Percentiles rank a stretch among this genome's conserved stretches.
These are phyloP conservation scores for Pterocarpus macrocarpus DNA, from an alignment of 306 rosid genomes.

Conservation along the genomic window DNA sequence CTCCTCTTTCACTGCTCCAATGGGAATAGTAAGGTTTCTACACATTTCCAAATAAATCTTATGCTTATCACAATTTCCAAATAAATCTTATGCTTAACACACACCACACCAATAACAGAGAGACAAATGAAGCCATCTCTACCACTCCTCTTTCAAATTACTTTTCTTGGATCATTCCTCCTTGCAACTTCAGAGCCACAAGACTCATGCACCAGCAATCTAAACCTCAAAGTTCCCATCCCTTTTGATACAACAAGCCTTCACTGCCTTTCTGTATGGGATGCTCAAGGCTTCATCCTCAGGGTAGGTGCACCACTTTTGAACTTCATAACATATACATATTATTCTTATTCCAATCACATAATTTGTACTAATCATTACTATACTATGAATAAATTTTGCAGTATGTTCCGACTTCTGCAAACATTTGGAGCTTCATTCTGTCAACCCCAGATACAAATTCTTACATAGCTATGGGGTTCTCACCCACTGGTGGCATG, in stretches of 20 bases:
- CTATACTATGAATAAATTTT: not conserved
- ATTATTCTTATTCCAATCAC: slow-evolving; percentile 1
- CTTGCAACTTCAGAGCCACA: slow-evolving; percentile 48
- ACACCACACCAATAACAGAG: slow-evolving; percentile 21
- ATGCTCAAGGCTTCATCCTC: slow-evolving; percentile 69
- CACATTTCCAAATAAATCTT: slow-evolving; percentile 27
- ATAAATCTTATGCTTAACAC: not conserved
- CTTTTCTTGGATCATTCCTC: slow-evolving; percentile 39
- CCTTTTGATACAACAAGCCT: slow-evolving; percentile 70
- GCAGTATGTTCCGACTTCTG: slow-evolving; percentile 63
- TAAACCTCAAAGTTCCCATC: slow-evolving; percentile 52
- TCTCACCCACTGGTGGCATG: slow-evolving; percentile 71
- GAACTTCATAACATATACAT: not conserved
- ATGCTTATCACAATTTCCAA: slow-evolving; percentile 27
- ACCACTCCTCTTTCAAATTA: slow-evolving; percentile 28
- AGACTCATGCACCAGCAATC: slow-evolving; percentile 68
- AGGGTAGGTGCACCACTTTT: slow-evolving; percentile 61
- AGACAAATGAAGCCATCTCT: slow-evolving; percentile 51
- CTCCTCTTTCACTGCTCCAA: slow-evolving; percentile 16
- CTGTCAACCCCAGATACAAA: slow-evolving; percentile 71
- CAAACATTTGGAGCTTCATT: slow-evolving; percentile 74
- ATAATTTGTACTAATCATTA: no score
- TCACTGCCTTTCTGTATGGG: slow-evolving; percentile 75
- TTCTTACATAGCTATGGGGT: slow-evolving; percentile 78
- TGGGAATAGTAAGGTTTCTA: slow-evolving; percentile 26